Evolutionary conservation across 768 basidiomycete genomes (phyloP).

Genomic region (Mycena kentingensis): DNA sequence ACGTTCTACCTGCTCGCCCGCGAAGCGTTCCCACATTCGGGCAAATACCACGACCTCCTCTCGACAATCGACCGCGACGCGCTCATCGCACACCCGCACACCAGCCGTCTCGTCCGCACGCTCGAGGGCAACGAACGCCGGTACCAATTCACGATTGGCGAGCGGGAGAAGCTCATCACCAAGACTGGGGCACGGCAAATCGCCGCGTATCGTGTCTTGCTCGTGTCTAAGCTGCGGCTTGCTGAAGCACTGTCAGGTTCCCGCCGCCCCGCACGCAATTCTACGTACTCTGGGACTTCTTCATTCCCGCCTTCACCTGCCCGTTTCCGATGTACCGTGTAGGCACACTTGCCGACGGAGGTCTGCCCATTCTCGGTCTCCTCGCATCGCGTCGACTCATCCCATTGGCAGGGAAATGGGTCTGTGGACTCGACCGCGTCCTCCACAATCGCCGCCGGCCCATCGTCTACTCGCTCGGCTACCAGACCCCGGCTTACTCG

Average conservation of each 20-base stretch:
- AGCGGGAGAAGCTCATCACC: conserved; percentile 10
- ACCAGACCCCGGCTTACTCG: conserved; percentile 37
- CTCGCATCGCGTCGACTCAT: background rate
- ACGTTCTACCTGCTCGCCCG: conserved; percentile 11
- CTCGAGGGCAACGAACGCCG: conserved; percentile 14
- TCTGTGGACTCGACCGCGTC: conserved; percentile 49
- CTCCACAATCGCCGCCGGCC: conserved; percentile 38
- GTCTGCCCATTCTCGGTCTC: background rate
- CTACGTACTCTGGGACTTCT: conserved; percentile 32
- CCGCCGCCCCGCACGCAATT: conserved; percentile 3
- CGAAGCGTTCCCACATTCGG: background rate
- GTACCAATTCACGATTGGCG: conserved; percentile 9
- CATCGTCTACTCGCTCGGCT: conserved; percentile 49
- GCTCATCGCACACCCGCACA: background rate
- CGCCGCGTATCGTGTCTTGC: background rate
- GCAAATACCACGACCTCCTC: conserved; percentile 10
- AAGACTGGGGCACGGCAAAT: conserved; percentile 9
- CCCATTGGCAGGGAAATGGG: conserved; percentile 47
- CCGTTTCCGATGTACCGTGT: conserved; percentile 32
- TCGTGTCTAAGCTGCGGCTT: background rate
- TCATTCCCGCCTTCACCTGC: conserved; percentile 32
- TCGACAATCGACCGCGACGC: background rate
- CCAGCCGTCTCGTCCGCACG: conserved; percentile 9
- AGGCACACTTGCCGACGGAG: conserved; percentile 17
- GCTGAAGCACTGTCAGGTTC: background rate